A percentile compares a stretch with the other conserved stretches of the same genome.
These are phyloP conservation scores for Aschersonia sp. DNA, from an alignment of 2,329 filamentous ascomycete genomes.

Conservation along the genomic window DNA sequence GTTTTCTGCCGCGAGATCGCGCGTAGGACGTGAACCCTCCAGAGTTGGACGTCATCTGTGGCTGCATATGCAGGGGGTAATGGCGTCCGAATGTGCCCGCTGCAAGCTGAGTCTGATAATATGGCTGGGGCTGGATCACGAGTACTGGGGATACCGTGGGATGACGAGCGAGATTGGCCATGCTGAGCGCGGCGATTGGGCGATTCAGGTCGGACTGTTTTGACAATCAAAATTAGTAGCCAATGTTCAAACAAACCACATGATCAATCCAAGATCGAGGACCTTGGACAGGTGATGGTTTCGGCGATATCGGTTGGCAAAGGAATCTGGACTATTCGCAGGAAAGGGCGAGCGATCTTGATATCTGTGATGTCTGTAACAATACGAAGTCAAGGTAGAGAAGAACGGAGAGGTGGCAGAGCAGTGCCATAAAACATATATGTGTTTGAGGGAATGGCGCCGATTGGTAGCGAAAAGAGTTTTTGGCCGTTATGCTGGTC, in stretches of 20 bases:
- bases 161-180: conserved; percentile 29
- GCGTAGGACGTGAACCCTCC: conserved; percentile 14
- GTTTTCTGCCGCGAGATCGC: conserved; percentile 45
- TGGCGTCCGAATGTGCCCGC: conserved; percentile 15
- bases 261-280: neutral
- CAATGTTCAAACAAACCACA: conserved; percentile 16
- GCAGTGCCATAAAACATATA: too few relatives aligned
- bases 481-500: too few relatives aligned
- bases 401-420: too few relatives aligned
- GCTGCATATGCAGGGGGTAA: conserved; percentile 10
- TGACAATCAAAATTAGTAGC: conserved; percentile 14
- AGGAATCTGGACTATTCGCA: too few relatives aligned
- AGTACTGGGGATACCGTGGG: conserved; percentile 31
- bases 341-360: too few relatives aligned
- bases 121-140: conserved; percentile 19
- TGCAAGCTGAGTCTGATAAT: conserved; percentile 16
- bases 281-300: too few relatives aligned
- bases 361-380: too few relatives aligned
- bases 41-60: conserved; percentile 8
- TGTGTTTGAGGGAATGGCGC: too few relatives aligned
- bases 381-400: too few relatives aligned
- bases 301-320: too few relatives aligned
- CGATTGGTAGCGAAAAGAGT: too few relatives aligned
- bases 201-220: conserved; percentile 7
- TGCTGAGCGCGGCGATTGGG: conserved; percentile 9